Conservation (phyloP, 192 early-diverging fungal species). For the Paraglomus brasilianum region DNA sequence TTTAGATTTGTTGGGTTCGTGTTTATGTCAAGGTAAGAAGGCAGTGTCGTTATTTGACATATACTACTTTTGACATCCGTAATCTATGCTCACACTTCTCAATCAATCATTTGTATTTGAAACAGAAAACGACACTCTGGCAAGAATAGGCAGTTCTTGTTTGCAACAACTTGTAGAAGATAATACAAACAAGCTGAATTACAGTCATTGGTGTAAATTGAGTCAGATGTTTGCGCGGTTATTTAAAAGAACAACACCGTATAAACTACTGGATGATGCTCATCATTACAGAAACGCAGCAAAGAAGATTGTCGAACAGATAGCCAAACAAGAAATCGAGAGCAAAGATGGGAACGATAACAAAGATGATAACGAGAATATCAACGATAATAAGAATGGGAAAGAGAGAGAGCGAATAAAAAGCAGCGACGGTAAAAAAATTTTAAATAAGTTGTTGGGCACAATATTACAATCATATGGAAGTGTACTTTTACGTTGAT, state of each 20-base stretch:
- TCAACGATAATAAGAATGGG: too few relatives aligned
- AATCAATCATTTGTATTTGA: not conserved
- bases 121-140: constrained; percentile 83
- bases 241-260: constrained; percentile 80
- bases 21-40: constrained; percentile 77
- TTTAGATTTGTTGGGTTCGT: constrained; percentile 76
- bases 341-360: too few relatives aligned
- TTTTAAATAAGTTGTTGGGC: too few relatives aligned
- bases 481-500: too few relatives aligned
- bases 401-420: not conserved
- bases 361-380: constrained; percentile 3
- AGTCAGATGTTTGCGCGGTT: constrained; percentile 68
- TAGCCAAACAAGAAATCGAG: too few relatives aligned
- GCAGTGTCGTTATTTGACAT: not conserved
- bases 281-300: constrained; percentile 37
- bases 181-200: constrained; percentile 74
- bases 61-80: too few relatives aligned
- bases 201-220: constrained; percentile 69
- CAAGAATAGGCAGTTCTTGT: constrained; percentile 86
- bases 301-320: too few relatives aligned
- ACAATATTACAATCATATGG: too few relatives aligned
- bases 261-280: constrained; percentile 61
- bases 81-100: too few relatives aligned
- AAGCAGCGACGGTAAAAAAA: too few relatives aligned
- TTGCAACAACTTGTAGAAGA: constrained; percentile 83